These are phyloP conservation scores for Globisporangium spinosum DNA, from an alignment of 352 stramenopile genomes.

Conservation along the genomic window DNA sequence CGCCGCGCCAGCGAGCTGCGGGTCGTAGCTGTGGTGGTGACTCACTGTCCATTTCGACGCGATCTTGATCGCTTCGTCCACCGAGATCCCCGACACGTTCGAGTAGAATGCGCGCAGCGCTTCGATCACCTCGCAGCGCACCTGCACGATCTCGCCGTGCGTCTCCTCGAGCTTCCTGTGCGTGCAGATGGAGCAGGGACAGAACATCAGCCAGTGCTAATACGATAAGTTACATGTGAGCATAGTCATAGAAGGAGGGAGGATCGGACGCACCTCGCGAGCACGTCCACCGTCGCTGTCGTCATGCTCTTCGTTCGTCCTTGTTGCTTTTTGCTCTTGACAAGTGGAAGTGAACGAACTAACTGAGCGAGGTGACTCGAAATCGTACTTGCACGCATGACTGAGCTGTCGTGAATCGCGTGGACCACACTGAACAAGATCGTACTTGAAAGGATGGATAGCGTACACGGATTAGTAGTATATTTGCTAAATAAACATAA, in stretches of 20 bases:
- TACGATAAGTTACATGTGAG: background rate
- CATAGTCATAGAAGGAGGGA: background rate
- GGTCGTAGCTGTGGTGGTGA: slow-evolving; percentile 3
- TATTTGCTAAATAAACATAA: too few species aligned
- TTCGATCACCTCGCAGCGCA: slow-evolving; percentile 52
- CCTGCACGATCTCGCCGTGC: slow-evolving; percentile 52
- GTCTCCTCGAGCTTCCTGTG: slow-evolving; percentile 66
- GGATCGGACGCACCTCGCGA: slow-evolving; percentile 15
- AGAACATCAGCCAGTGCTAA: too few species aligned
- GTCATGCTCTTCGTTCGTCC: slow-evolving; percentile 12
- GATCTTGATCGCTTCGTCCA: slow-evolving; percentile 57
- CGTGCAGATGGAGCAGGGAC: too few species aligned
- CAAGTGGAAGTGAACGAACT: slow-evolving; percentile 4
- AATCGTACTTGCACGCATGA: slow-evolving; percentile 2
- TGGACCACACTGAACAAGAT: background rate
- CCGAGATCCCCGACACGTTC: slow-evolving; percentile 45
- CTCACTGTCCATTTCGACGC: slow-evolving; percentile 42
- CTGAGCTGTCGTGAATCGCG: background rate
- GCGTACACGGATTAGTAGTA: background rate
- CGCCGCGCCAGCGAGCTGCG: slow-evolving; percentile 4
- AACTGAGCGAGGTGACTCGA: slow-evolving; percentile 18
- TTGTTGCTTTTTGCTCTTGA: background rate
- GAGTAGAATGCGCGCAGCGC: slow-evolving; percentile 67
- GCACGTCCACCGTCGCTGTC: slow-evolving; percentile 19
- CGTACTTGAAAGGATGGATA: background rate